These are phyloP conservation scores for Fusarium irregulare DNA, from an alignment of 2,329 filamentous ascomycete species.

Conservation along the genomic window DNA sequence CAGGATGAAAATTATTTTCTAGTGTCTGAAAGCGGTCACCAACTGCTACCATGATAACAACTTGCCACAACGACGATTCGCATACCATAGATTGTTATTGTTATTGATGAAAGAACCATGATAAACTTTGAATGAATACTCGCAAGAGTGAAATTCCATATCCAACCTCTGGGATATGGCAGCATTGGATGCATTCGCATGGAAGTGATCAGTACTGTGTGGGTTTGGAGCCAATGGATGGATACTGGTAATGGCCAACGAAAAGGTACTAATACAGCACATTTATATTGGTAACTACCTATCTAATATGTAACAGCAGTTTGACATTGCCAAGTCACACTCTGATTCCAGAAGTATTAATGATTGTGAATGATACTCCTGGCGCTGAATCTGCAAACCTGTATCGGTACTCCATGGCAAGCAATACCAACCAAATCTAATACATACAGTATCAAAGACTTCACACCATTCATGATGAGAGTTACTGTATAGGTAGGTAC, in stretches of 20 bases:
- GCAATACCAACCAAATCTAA: neutral
- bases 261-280: neutral
- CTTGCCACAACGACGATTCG: neutral
- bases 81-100: neutral
- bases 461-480: neutral
- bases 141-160: neutral
- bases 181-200: neutral
- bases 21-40: neutral
- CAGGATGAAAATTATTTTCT: conserved; percentile 23
- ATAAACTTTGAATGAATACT: neutral
- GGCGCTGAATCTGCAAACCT: neutral
- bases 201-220: neutral
- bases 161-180: neutral
- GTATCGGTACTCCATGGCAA: neutral
- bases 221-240: neutral
- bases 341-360: neutral
- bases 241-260: neutral
- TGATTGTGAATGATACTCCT: neutral
- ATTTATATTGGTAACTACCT: neutral
- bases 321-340: neutral
- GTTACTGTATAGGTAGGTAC: neutral
- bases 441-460: neutral
- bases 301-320: neutral
- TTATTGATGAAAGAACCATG: neutral
- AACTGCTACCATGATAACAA: neutral